Conservation (phyloP, 2,329 filamentous ascomycete genomes). For the Parafenestella ontariensis region DNA sequence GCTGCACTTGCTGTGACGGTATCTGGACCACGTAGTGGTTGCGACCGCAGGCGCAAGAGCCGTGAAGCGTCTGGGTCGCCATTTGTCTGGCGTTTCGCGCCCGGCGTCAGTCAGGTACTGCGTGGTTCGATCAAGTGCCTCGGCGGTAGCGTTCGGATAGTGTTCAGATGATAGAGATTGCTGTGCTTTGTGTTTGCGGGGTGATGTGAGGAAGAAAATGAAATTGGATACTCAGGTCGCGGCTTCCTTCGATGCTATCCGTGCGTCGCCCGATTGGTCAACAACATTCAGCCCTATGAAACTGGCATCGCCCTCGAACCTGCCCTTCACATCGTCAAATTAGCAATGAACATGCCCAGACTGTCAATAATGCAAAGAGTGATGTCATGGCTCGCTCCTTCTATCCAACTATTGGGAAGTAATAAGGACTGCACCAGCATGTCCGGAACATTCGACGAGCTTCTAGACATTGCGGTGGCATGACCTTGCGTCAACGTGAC, state of each 20-base stretch:
- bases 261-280: conserved; percentile 14
- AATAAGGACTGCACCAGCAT: no score
- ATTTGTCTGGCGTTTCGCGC: conserved; percentile 12
- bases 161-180: conserved; percentile 1
- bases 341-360: no score
- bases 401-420: no score
- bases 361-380: no score
- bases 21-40: conserved; percentile 81
- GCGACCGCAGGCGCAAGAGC: conserved; percentile 84
- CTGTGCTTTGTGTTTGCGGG: conserved; percentile 13
- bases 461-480: neutral
- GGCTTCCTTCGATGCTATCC: conserved; percentile 9
- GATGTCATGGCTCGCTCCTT: no score
- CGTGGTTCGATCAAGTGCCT: neutral
- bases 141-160: neutral
- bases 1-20: conserved; percentile 68
- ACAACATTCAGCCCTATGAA: conserved; percentile 1
- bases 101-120: neutral
- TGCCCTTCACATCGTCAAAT: neutral
- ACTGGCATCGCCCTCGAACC: neutral
- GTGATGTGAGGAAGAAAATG: conserved; percentile 11
- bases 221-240: conserved; percentile 11
- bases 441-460: neutral
- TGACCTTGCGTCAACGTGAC: neutral
- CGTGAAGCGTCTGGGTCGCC: conserved; percentile 65